Evolutionary conservation across 345 rosid genomes (phyloP).

Genomic region (Camelina sativa): DNA sequence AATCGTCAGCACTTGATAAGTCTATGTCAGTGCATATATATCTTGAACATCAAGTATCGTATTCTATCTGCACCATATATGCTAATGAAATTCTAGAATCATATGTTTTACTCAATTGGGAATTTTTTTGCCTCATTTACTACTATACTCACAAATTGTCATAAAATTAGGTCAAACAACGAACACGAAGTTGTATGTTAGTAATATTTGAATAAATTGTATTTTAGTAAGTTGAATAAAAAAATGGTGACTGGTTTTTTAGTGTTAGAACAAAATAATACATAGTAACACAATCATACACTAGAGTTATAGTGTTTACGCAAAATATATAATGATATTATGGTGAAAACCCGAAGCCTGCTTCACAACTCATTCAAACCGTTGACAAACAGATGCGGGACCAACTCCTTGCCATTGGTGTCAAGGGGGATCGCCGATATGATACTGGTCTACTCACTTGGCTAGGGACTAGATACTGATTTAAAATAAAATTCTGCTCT

Average conservation of each 20-base stretch:
- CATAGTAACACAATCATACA: slow-evolving; percentile 1
- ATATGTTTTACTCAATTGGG: slow-evolving; percentile 10
- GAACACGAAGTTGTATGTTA: slow-evolving; percentile 8
- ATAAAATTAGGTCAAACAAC: background rate
- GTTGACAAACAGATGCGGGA: too few relatives aligned
- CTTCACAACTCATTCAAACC: too few relatives aligned
- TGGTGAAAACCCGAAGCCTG: too few relatives aligned
- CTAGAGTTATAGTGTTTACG: slow-evolving; percentile 10
- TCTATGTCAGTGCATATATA: slow-evolving; percentile 32
- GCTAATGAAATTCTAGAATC: slow-evolving; percentile 27
- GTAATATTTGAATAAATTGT: slow-evolving; percentile 1
- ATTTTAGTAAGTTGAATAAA: background rate
- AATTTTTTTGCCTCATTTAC: background rate
- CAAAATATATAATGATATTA: background rate
- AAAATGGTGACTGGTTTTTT: background rate
- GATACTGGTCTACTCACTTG: too few relatives aligned
- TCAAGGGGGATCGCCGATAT: too few relatives aligned
- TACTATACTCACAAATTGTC: background rate
- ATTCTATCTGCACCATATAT: slow-evolving; percentile 39
- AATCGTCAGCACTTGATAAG: slow-evolving; percentile 39
- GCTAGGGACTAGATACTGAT: too few relatives aligned
- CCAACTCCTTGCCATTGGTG: too few relatives aligned
- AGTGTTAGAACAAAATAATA: background rate
- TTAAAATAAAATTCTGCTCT: too few relatives aligned
- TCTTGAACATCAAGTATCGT: slow-evolving; percentile 29